Evolutionary conservation across 2,329 filamentous ascomycete genomes (phyloP).

Genomic region (Trichoderma endophyticum): DNA sequence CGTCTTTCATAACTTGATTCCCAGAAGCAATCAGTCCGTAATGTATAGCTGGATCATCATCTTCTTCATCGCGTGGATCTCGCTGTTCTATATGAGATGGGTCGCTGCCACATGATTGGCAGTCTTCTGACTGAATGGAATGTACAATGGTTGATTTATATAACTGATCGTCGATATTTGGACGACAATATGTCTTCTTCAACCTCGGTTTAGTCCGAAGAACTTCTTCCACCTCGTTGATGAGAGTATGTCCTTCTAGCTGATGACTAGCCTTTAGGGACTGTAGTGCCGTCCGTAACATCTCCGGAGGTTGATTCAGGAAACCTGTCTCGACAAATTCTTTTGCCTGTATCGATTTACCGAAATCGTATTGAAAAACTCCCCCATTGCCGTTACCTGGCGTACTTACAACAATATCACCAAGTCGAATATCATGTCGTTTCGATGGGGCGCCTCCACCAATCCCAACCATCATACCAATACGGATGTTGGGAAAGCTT

Average conservation of each 20-base stretch:
- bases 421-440: neutral
- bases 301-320: neutral
- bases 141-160: neutral
- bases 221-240: neutral
- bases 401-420: neutral
- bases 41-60: neutral
- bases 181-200: neutral
- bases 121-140: neutral
- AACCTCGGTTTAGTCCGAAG: rapidly evolving
- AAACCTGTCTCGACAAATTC: neutral
- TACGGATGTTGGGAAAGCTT: neutral
- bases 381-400: neutral
- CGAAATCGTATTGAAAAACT: neutral
- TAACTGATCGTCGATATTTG: neutral
- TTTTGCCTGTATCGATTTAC: neutral
- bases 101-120: neutral
- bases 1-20: neutral
- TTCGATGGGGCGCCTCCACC: neutral
- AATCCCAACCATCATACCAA: neutral
- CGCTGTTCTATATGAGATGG: neutral
- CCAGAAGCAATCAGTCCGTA: neutral
- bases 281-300: neutral
- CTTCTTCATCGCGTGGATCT: neutral
- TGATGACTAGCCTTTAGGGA: rapidly evolving
- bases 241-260: neutral